Conservation (phyloP, 306 rosid species). For the Mimosa pudica region DNA sequence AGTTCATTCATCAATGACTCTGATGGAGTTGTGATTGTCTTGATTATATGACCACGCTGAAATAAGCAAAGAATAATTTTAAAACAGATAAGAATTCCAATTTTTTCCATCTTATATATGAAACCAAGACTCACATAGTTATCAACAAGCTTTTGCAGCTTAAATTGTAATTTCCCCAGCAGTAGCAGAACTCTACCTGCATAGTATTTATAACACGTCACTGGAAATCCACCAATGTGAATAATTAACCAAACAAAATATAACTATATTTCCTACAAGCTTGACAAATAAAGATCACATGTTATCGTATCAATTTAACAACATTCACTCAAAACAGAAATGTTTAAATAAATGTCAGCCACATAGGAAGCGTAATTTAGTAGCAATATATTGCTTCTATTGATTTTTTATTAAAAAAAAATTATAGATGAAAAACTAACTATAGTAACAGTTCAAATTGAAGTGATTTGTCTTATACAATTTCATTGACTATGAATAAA, state of each 20-base stretch:
- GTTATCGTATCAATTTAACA: neutral
- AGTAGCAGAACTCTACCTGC: conserved; percentile 71
- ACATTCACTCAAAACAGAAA: neutral
- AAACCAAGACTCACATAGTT: conserved; percentile 59
- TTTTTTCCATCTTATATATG: neutral
- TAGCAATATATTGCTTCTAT: neutral
- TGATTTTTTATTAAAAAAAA: neutral
- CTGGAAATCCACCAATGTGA: neutral
- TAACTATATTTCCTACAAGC: neutral
- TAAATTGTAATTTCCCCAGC: conserved; percentile 82
- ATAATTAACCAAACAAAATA: neutral
- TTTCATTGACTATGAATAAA: neutral
- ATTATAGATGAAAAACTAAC: neutral
- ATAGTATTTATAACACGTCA: conserved; percentile 5
- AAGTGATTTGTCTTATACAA: neutral
- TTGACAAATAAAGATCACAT: neutral
- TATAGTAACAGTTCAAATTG: neutral
- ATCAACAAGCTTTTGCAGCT: conserved; percentile 72
- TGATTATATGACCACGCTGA: conserved; percentile 90
- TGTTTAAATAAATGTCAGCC: neutral
- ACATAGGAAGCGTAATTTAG: no score
- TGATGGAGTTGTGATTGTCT: conserved; percentile 88
- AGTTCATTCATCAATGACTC: conserved; percentile 97
- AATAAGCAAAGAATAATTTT: conserved; percentile 32
- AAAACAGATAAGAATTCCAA: conserved; percentile 17